A percentile compares a stretch with the other conserved stretches of the same genome.
Conservation (phyloP, 208 protist genomes). For the Tritrichomonas musculus region DNA sequence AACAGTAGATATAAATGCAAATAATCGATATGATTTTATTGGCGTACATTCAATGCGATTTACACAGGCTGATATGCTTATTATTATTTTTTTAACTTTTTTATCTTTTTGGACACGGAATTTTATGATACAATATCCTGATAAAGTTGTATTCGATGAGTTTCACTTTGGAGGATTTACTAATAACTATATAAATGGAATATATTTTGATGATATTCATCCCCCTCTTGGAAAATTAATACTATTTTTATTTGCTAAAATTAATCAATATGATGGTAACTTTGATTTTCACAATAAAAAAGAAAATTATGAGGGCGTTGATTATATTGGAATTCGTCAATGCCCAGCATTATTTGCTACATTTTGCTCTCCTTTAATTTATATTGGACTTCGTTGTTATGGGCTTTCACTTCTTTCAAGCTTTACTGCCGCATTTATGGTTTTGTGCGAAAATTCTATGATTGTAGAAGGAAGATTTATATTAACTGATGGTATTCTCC, state of each 20-base stretch:
- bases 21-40: no score
- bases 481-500: constrained; percentile 5
- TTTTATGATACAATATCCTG: background rate
- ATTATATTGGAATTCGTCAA: background rate
- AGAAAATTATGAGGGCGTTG: background rate
- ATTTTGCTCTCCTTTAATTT: constrained; percentile 17
- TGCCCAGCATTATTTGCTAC: background rate
- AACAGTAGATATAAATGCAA: no score
- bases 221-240: background rate
- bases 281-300: background rate
- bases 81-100: background rate
- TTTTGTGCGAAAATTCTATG: background rate
- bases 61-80: background rate
- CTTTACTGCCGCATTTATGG: background rate
- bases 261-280: background rate
- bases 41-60: no score
- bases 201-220: background rate
- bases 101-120: background rate
- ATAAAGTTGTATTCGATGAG: constrained; percentile 13
- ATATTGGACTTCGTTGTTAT: background rate
- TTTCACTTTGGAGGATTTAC: background rate
- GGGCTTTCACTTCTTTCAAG: background rate
- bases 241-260: background rate
- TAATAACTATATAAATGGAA: background rate
- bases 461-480: constrained; percentile 26